Evolutionary conservation across 2,329 filamentous ascomycete genomes (phyloP).

Genomic region (Colletotrichum sp.): DNA sequence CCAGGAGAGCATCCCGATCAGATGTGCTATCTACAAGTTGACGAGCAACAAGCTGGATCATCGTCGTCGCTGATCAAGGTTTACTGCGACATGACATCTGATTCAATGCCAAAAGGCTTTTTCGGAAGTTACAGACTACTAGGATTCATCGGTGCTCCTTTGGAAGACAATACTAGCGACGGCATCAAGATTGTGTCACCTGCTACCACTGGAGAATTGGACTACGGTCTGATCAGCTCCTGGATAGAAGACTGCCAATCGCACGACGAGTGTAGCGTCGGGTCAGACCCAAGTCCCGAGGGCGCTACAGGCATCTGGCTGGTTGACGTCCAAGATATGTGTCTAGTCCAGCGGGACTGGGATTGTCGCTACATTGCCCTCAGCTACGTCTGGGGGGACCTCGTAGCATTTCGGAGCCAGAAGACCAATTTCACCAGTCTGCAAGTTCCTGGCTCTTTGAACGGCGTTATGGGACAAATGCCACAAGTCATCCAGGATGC

Average conservation of each 20-base stretch:
- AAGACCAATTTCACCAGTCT: background rate
- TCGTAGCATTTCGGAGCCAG: background rate
- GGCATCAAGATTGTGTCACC: fast-evolving
- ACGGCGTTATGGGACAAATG: background rate
- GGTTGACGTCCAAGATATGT: background rate
- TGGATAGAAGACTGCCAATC: background rate
- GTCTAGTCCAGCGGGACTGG: background rate
- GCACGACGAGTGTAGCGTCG: background rate
- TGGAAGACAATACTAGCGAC: background rate
- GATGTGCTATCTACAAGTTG: background rate
- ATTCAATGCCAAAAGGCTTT: background rate
- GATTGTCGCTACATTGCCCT: background rate
- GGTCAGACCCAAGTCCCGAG: too few relatives aligned
- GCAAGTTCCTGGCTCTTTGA: background rate
- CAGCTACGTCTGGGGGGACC: background rate
- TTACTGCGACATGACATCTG: background rate
- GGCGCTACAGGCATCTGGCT: background rate
- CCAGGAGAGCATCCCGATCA: background rate
- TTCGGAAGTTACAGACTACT: background rate
- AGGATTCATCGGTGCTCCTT: background rate
- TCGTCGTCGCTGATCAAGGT: background rate
- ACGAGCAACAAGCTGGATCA: background rate
- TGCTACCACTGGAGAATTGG: background rate
- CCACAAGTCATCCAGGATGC: background rate
- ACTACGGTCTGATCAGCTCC: background rate